Evolutionary conservation across 805 yeast species (phyloP).

Genomic region (Yarrowia sp.): DNA sequence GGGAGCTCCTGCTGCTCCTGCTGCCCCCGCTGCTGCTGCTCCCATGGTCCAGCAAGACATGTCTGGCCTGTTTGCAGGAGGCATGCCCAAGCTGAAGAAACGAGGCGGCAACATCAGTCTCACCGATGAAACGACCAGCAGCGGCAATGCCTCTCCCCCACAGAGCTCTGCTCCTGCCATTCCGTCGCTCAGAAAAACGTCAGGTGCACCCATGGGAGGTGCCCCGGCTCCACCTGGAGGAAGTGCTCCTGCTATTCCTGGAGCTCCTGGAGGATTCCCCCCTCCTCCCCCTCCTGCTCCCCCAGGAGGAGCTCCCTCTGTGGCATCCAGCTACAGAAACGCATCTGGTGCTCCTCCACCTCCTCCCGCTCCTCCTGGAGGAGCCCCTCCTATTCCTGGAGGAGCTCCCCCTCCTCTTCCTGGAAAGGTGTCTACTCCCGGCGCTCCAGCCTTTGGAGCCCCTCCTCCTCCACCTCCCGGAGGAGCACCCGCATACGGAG

Average conservation of each 20-base stretch:
- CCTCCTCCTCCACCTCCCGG: constrained; percentile 26
- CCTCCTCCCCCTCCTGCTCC: constrained; percentile 29
- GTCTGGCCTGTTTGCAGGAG: constrained; percentile 62
- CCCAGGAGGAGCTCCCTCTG: constrained; percentile 24
- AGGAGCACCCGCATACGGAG: constrained; percentile 30
- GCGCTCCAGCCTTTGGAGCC: constrained; percentile 30
- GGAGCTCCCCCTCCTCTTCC: constrained; percentile 15
- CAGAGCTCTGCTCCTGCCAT: constrained; percentile 34
- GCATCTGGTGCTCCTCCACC: too few species aligned
- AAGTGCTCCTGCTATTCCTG: constrained; percentile 35
- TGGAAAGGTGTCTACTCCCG: constrained; percentile 25
- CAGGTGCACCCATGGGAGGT: constrained; percentile 32
- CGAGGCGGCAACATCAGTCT: constrained; percentile 39
- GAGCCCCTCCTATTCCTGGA: constrained; percentile 31
- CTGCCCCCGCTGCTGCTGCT: constrained; percentile 34
- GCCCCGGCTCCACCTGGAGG: constrained; percentile 29
- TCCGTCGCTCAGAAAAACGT: constrained; percentile 27
- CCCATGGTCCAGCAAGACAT: constrained; percentile 38
- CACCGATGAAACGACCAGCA: constrained; percentile 30
- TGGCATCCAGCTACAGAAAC: background rate
- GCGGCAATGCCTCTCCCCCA: constrained; percentile 33
- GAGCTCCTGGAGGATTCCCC: constrained; percentile 35
- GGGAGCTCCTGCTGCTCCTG: constrained; percentile 36
- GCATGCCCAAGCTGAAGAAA: constrained; percentile 69
- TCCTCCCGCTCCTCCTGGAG: constrained; percentile 7